These are phyloP conservation scores for Penicillium samsonianum DNA, from an alignment of 495 filamentous ascomycete genomes.

Conservation along the genomic window DNA sequence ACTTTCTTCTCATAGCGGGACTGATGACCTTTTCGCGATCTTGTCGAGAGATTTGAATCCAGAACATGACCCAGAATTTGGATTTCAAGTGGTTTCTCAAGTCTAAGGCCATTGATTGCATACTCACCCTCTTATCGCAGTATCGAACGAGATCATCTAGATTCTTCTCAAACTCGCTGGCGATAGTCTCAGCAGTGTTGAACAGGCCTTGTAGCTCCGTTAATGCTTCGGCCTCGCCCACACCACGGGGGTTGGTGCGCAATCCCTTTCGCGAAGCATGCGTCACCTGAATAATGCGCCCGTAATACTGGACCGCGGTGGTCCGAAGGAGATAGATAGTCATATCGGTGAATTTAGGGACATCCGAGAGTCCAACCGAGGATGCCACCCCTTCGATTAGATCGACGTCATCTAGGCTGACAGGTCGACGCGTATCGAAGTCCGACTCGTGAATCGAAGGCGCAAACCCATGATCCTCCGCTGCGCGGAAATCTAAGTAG, in stretches of 20 bases:
- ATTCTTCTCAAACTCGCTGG: neutral
- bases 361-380: neutral
- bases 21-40: neutral
- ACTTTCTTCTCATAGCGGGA: neutral
- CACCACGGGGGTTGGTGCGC: neutral
- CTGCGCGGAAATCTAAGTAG: neutral
- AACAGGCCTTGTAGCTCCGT: neutral
- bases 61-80: neutral
- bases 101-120: neutral
- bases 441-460: neutral
- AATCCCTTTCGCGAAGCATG: neutral
- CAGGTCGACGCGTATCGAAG: neutral
- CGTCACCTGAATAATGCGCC: neutral
- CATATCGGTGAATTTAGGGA: neutral
- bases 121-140: neutral
- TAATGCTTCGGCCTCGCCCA: neutral
- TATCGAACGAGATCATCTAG: neutral
- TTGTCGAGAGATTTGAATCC: neutral
- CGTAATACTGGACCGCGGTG: neutral
- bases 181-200: neutral
- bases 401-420: neutral
- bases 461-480: neutral
- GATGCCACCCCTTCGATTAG: neutral
- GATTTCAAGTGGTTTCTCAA: neutral
- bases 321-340: neutral